Evolutionary conservation across 2,329 filamentous ascomycete genomes (phyloP), one percentile per base, ranked within the genome.

Genomic region (Diaporthe sp.): DNA sequence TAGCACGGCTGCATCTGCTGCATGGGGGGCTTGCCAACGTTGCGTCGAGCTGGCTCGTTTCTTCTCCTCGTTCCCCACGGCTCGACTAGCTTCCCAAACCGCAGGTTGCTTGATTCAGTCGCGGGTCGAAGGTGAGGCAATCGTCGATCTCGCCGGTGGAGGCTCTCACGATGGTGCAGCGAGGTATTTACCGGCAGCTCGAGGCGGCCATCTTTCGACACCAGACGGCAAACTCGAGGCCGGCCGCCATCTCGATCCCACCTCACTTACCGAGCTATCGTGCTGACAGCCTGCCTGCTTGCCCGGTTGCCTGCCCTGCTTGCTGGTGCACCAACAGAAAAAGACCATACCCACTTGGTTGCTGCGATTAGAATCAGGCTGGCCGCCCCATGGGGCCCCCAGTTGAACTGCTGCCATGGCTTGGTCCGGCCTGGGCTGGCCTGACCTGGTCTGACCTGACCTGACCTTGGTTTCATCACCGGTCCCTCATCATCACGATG

Each of bases 401-500:
- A 68, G 44, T 68, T 25, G 62, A 49, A 25, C 44, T 67, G 62
- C 46, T 68, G 44, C 31, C 46, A 37, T 39, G 62, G 46, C 31
- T n/a, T 37, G 44, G 62, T 13, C 44, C 8, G 44, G 46, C 22
- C 62, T 62, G 60, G 39, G 6, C 58, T 37, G 44, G 46, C 15
- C 62, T 25, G 58, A 28, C n/a, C 58, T 65, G 39, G 25, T 17
- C 61, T 37, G 62, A 34, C 62, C 44, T 67, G 46, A 49, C 44
- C 44, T 68, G 62, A 53, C 62, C 62, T 68, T 68, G 62, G 62
- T 68, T 49, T 49, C 46, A 49, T 68, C 46, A 68, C 62, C 62
- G 44, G 44, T 51, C 62, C 44, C 25, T 8, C 12, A 17, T 37
- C 44, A 51, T 31, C 62, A 68, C 62, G 44, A 37, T 53, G 62